phyloP scores from a whole-genome alignment of 2,329 filamentous ascomycete species.

The Atkinsonella texensis region DNA sequence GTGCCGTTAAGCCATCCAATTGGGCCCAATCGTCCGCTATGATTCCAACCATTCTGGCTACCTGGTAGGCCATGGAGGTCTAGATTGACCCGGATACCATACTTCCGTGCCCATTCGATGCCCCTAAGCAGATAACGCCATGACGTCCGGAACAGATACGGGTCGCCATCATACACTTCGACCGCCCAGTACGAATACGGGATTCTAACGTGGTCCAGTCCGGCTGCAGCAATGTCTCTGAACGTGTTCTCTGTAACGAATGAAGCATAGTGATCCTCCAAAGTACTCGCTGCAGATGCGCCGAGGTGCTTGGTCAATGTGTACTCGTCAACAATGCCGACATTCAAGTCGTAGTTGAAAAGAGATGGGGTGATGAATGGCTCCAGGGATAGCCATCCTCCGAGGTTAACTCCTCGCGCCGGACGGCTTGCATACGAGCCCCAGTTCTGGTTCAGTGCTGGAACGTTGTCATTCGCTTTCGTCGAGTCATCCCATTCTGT shows the following conservation, averaged over 20 bases:
- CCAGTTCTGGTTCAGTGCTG: constrained; percentile 64
- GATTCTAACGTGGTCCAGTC: constrained; percentile 93
- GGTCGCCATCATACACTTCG: constrained; percentile 70
- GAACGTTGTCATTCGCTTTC: constrained; percentile 66
- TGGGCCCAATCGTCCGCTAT: constrained; percentile 69
- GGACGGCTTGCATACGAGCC: constrained; percentile 64
- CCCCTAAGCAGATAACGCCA: constrained; percentile 89
- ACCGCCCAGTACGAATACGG: constrained; percentile 95
- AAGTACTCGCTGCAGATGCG: constrained; percentile 45
- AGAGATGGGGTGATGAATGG: constrained; percentile 93
- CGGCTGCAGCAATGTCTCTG: constrained; percentile 70
- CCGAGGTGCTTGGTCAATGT: constrained; percentile 66
- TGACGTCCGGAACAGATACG: constrained; percentile 73
- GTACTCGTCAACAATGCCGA: constrained; percentile 77
- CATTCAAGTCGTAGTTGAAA: constrained; percentile 53
- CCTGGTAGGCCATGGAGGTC: constrained; percentile 88
- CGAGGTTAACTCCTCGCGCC: constrained; percentile 82
- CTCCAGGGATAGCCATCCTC: constrained; percentile 88
- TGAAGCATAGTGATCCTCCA: constrained; percentile 86
- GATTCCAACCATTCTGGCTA: constrained; percentile 96
- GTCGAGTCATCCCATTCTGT: constrained; percentile 75
- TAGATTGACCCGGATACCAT: constrained; percentile 84
- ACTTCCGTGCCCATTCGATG: constrained; percentile 88
- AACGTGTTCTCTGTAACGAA: constrained; percentile 84
- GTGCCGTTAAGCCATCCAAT: constrained; percentile 91